Conservation (phyloP, 768 basidiomycete species). For the Tulasnella calospora region DNA sequence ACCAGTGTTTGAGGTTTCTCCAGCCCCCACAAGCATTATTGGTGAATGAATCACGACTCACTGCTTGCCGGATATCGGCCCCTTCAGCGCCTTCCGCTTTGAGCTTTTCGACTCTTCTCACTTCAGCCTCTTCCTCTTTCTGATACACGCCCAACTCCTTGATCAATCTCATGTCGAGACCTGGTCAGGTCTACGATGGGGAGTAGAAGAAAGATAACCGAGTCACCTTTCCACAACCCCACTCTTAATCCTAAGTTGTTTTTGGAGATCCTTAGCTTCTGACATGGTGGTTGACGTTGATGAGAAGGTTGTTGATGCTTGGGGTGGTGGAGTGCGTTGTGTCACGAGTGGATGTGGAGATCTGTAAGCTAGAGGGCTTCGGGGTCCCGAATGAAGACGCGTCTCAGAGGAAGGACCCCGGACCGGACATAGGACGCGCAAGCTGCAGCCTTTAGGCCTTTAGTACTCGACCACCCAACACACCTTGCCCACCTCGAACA, state of each 20-base stretch:
- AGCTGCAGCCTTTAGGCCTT: background rate
- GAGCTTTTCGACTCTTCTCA: slow-evolving; percentile 57
- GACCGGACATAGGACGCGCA: slow-evolving; percentile 15
- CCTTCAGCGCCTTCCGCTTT: slow-evolving; percentile 48
- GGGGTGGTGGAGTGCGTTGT: background rate
- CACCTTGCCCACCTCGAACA: background rate
- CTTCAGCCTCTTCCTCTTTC: slow-evolving; percentile 58
- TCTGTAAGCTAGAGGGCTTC: background rate
- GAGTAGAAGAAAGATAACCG: slow-evolving; percentile 28
- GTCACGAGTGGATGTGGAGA: background rate
- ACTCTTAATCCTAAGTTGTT: slow-evolving; percentile 74
- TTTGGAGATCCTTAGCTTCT: slow-evolving; percentile 31
- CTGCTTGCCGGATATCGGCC: slow-evolving; percentile 28
- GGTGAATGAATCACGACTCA: slow-evolving; percentile 3
- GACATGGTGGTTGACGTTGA: background rate
- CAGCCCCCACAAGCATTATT: background rate
- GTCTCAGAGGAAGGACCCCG: background rate
- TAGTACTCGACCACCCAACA: background rate
- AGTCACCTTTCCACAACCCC: slow-evolving; percentile 59
- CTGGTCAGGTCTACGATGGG: slow-evolving; percentile 23
- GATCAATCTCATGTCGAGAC: slow-evolving; percentile 44
- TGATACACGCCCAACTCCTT: slow-evolving; percentile 67
- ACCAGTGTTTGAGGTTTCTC: background rate
- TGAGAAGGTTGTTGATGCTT: background rate
- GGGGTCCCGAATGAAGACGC: slow-evolving; percentile 2